A percentile compares a stretch with the other conserved stretches of the same genome.
These are phyloP conservation scores for Cryptococcus sp. DNA, from an alignment of 1,284 basidiomycete genomes.

Conservation along the genomic window DNA sequence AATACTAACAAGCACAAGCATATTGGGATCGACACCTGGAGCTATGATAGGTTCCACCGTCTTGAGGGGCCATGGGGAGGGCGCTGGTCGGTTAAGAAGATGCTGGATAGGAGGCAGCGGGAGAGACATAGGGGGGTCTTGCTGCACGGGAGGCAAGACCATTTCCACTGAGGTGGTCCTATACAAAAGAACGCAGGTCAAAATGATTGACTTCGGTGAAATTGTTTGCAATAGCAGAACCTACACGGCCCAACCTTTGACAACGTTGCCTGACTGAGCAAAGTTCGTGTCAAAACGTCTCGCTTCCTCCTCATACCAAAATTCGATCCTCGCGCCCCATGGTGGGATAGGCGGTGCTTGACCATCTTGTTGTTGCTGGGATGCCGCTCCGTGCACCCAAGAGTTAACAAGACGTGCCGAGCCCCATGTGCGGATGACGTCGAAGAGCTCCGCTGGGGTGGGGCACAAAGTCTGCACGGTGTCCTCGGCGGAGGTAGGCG, in stretches of 20 bases:
- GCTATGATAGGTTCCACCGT: too few relatives aligned
- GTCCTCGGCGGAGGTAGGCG: constrained; percentile 62
- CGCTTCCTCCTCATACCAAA: constrained; percentile 85
- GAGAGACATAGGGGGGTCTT: background rate
- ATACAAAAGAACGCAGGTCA: background rate
- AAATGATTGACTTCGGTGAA: too few relatives aligned
- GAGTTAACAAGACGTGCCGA: constrained; percentile 37
- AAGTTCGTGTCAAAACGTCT: constrained; percentile 66
- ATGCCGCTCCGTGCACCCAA: constrained; percentile 17
- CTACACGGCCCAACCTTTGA: constrained; percentile 46
- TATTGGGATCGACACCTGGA: too few relatives aligned
- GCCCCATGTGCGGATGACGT: constrained; percentile 66
- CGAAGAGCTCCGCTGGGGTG: constrained; percentile 64
- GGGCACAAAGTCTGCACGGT: constrained; percentile 73
- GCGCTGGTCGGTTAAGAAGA: too few relatives aligned
- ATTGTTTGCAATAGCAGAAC: constrained; percentile 3
- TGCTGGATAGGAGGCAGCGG: too few relatives aligned
- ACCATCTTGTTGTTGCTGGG: background rate
- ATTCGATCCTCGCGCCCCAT: constrained; percentile 76
- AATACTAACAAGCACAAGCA: too few relatives aligned
- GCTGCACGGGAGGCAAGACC: background rate
- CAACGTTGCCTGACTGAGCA: constrained; percentile 17
- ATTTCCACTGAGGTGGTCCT: too few relatives aligned
- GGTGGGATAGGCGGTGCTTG: constrained; percentile 52
- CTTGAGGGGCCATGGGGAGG: too few relatives aligned